These are phyloP conservation scores for Trametes elegans DNA, from an alignment of 768 basidiomycete species.

Conservation along the genomic window DNA sequence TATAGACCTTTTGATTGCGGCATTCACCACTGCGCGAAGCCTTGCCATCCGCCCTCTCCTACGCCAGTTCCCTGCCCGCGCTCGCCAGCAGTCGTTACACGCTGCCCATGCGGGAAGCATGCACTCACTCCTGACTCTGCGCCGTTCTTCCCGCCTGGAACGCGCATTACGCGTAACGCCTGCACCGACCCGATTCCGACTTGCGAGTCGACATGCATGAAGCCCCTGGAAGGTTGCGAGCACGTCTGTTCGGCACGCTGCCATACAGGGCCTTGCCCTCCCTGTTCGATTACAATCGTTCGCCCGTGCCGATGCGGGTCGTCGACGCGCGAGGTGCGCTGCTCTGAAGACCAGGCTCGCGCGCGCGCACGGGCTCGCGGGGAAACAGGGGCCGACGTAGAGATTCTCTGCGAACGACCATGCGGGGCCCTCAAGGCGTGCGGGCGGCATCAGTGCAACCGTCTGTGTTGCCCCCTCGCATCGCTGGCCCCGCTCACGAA, in stretches of 20 bases:
- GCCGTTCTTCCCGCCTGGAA: slow-evolving; percentile 35
- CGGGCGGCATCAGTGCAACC: slow-evolving; percentile 81
- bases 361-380: slow-evolving; percentile 25
- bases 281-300: slow-evolving; percentile 67
- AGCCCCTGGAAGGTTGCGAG: slow-evolving; percentile 59
- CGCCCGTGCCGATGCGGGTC: slow-evolving; percentile 87
- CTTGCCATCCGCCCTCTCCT: slow-evolving; percentile 75
- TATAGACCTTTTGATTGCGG: slow-evolving; percentile 72
- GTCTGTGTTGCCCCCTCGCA: slow-evolving; percentile 88
- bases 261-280: slow-evolving; percentile 78
- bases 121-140: slow-evolving; percentile 41
- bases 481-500: slow-evolving; percentile 51
- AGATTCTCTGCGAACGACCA: slow-evolving; percentile 76
- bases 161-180: slow-evolving; percentile 36
- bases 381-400: slow-evolving; percentile 32
- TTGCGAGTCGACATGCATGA: slow-evolving; percentile 68
- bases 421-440: slow-evolving; percentile 81
- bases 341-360: slow-evolving; percentile 44
- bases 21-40: slow-evolving; percentile 65
- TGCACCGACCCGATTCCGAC: slow-evolving; percentile 83
- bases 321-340: slow-evolving; percentile 54
- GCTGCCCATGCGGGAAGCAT: slow-evolving; percentile 82
- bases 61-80: slow-evolving; percentile 63
- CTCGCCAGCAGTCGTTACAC: slow-evolving; percentile 62
- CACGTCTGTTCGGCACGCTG: slow-evolving; percentile 73